Conservation (phyloP, 2,329 filamentous ascomycete genomes). For the Pseudocercospora vitis region DNA sequence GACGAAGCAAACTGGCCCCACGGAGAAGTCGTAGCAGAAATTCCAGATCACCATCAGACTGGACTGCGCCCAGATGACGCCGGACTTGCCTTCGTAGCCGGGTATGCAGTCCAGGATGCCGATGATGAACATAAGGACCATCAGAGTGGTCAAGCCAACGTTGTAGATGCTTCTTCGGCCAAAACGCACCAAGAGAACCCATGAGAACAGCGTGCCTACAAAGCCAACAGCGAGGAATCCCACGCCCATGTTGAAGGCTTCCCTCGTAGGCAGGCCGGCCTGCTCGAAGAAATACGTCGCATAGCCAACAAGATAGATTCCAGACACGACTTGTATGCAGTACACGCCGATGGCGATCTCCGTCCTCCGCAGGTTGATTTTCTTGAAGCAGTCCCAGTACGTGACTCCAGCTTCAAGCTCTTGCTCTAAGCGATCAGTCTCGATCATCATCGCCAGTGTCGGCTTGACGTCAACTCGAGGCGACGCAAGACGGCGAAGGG, state of each 20-base stretch:
- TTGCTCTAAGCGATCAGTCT: conserved; percentile 40
- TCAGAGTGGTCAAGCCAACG: conserved; percentile 38
- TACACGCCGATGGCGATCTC: conserved; percentile 48
- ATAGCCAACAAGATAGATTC: conserved; percentile 46
- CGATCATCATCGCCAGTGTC: conserved; percentile 43
- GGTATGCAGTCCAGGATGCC: conserved; percentile 44
- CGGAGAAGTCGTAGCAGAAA: conserved; percentile 40
- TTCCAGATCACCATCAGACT: conserved; percentile 41
- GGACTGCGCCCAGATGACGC: conserved; percentile 45
- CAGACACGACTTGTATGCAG: conserved; percentile 46
- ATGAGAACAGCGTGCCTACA: conserved; percentile 45
- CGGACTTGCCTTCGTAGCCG: conserved; percentile 29
- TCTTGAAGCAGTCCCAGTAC: conserved; percentile 45
- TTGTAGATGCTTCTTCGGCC: conserved; percentile 46
- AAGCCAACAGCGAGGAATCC: conserved; percentile 46
- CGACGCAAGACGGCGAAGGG: conserved; percentile 40
- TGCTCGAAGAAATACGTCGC: conserved; percentile 52
- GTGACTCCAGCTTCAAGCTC: conserved; percentile 43
- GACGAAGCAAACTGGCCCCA: conserved; percentile 44
- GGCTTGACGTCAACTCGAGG: conserved; percentile 43
- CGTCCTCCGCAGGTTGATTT: conserved; percentile 45
- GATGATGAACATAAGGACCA: conserved; percentile 40
- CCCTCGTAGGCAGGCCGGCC: conserved; percentile 42
- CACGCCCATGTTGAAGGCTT: conserved; percentile 45
- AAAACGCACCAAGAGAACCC: conserved; percentile 41